phyloP scores from a whole-genome alignment of 2,329 filamentous ascomycete genomes.

The Alternaria consortialis region DNA sequence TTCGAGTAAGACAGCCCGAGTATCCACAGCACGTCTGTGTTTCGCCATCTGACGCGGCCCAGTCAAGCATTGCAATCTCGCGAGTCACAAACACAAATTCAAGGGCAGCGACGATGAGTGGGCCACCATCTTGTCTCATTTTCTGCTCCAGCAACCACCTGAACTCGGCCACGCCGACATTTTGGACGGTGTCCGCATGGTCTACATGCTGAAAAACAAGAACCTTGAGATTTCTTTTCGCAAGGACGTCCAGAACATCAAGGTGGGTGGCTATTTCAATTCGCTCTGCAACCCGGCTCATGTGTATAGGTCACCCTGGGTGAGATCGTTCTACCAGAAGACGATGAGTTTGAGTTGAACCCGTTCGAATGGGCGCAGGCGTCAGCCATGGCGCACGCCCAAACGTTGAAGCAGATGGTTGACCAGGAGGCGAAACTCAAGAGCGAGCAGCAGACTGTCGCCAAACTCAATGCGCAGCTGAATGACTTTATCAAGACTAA shows the following conservation, averaged over 20 bases:
- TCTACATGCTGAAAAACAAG: slow-evolving; percentile 65
- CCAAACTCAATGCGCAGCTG: slow-evolving; percentile 68
- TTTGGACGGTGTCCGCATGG: slow-evolving; percentile 64
- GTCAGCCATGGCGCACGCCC: slow-evolving; percentile 61
- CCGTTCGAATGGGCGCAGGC: slow-evolving; percentile 75
- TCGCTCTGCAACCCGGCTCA: not conserved
- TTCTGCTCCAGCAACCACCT: slow-evolving; percentile 60
- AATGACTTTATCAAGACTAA: slow-evolving; percentile 73
- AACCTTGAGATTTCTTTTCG: slow-evolving; percentile 70
- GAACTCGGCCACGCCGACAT: slow-evolving; percentile 57
- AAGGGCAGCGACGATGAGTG: slow-evolving; percentile 65
- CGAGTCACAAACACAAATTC: slow-evolving; percentile 44
- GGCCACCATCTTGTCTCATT: slow-evolving; percentile 66
- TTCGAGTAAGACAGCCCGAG: slow-evolving; percentile 60
- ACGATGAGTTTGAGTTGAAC: slow-evolving; percentile 67
- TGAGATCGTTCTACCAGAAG: slow-evolving; percentile 65
- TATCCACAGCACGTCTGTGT: slow-evolving; percentile 23
- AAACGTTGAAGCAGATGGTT: slow-evolving; percentile 57
- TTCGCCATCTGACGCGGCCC: slow-evolving; percentile 33
- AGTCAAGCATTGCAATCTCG: slow-evolving; percentile 48
- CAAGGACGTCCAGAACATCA: slow-evolving; percentile 70
- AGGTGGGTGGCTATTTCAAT: slow-evolving; percentile 58
- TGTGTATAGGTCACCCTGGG: slow-evolving; percentile 66
- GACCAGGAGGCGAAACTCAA: slow-evolving; percentile 54
- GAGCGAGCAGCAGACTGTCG: slow-evolving; percentile 65